These are phyloP conservation scores for Diversispora eburnea DNA, from an alignment of 192 early-diverging fungal species.

Conservation along the genomic window DNA sequence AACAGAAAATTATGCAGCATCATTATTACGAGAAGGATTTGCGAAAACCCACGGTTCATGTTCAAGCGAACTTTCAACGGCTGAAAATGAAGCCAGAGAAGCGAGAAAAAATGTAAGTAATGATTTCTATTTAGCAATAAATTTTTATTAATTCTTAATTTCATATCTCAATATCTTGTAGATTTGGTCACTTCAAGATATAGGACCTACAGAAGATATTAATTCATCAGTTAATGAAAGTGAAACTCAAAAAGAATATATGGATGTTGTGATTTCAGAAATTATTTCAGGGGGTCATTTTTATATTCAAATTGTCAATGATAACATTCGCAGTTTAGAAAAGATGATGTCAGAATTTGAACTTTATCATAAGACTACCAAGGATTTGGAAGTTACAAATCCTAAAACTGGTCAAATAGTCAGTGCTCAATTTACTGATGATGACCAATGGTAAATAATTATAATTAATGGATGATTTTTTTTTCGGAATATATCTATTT, in stretches of 20 bases:
- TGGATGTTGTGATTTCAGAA: constrained; percentile 71
- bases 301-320: constrained; percentile 61
- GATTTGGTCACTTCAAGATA: constrained; percentile 41
- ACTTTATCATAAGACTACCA: constrained; percentile 48
- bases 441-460: constrained; percentile 76
- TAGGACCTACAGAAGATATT: constrained; percentile 47
- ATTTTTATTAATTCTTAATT: neutral
- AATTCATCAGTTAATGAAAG: constrained; percentile 39
- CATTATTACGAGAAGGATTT: constrained; percentile 74
- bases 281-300: constrained; percentile 55
- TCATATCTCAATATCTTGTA: constrained; percentile 9
- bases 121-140: neutral
- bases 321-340: constrained; percentile 66
- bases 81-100: constrained; percentile 74
- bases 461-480: neutral
- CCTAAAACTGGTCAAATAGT: constrained; percentile 71
- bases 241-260: constrained; percentile 64
- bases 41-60: constrained; percentile 77
- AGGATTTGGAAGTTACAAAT: constrained; percentile 32
- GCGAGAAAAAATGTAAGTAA: constrained; percentile 67
- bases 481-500: neutral
- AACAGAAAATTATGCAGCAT: constrained; percentile 67
- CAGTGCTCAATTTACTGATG: constrained; percentile 83
- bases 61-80: constrained; percentile 64
- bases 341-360: constrained; percentile 81